Percentiles rank a stretch among this genome's conserved stretches.
Evolutionary conservation across 805 yeast genomes (phyloP).

Genomic region (Scheffersomyces spartinae): DNA sequence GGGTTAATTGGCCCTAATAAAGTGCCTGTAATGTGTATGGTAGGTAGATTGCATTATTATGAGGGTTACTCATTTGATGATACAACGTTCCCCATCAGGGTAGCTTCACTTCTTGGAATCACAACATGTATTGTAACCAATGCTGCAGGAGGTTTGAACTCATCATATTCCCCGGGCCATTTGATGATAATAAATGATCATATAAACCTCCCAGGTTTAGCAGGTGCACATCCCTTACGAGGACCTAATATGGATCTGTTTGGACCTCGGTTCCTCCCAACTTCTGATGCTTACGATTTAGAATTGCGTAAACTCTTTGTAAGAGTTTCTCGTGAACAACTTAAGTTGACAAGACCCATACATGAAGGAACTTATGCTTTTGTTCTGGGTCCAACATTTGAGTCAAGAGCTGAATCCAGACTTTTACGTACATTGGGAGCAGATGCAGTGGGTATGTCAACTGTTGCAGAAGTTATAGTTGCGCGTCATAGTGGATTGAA

Average conservation of each 20-base stretch:
- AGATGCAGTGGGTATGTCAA: slow-evolving; percentile 96
- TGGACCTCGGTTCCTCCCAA: slow-evolving; percentile 83
- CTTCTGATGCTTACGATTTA: slow-evolving; percentile 82
- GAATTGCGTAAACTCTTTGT: slow-evolving; percentile 55
- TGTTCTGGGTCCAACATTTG: slow-evolving; percentile 92
- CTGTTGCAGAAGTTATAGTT: slow-evolving; percentile 90
- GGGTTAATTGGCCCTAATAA: slow-evolving; percentile 60
- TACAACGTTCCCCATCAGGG: slow-evolving; percentile 78
- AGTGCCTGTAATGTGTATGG: slow-evolving; percentile 85
- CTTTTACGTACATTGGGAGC: slow-evolving; percentile 64
- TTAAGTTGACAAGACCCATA: slow-evolving; percentile 38
- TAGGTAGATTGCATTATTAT: slow-evolving; percentile 84
- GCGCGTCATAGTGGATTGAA: slow-evolving; percentile 82
- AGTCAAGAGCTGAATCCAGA: slow-evolving; percentile 85
- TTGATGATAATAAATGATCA: slow-evolving; percentile 87
- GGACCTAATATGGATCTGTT: slow-evolving; percentile 73
- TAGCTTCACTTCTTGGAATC: slow-evolving; percentile 54
- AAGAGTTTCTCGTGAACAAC: slow-evolving; percentile 33
- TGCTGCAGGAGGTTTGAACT: slow-evolving; percentile 88
- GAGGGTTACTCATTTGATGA: slow-evolving; percentile 83
- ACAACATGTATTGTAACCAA: slow-evolving; percentile 70
- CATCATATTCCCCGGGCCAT: slow-evolving; percentile 66
- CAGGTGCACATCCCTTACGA: slow-evolving; percentile 77
- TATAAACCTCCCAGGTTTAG: slow-evolving; percentile 80
- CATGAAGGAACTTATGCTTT: slow-evolving; percentile 83